Conservation (phyloP, 2,329 filamentous ascomycete species). For the Fusarium mangiferae region DNA sequence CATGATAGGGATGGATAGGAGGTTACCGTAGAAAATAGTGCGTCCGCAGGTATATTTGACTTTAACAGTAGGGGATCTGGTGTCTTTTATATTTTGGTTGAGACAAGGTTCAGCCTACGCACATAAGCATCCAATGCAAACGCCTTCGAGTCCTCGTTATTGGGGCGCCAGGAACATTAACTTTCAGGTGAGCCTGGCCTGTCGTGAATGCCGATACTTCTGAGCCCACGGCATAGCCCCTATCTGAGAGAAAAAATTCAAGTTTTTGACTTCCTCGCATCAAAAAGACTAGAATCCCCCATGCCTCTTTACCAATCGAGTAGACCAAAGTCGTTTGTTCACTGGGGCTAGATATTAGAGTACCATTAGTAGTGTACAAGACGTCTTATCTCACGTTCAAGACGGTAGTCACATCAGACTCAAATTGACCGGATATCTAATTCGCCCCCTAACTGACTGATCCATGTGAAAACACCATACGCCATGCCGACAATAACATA, state of each 20-base stretch:
- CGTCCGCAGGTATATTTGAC: neutral
- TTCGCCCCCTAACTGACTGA: slow-evolving; percentile 24
- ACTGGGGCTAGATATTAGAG: neutral
- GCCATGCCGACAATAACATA: slow-evolving; percentile 5
- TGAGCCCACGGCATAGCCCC: neutral
- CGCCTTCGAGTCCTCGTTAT: neutral
- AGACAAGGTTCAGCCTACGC: neutral
- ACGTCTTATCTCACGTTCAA: neutral
- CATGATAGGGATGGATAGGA: neutral
- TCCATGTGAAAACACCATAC: slow-evolving; percentile 6
- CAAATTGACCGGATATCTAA: slow-evolving; percentile 39
- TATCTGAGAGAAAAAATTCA: neutral
- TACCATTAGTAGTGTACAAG: neutral
- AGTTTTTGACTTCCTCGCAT: neutral
- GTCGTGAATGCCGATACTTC: neutral
- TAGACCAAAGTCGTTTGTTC: neutral
- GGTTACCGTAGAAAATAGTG: neutral
- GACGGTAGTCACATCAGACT: neutral
- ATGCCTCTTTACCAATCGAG: neutral
- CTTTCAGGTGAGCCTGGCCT: neutral
- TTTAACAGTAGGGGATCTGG: neutral
- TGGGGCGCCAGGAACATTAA: neutral
- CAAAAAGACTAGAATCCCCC: neutral
- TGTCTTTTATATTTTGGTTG: neutral
- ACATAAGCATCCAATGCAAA: too few relatives aligned